Evolutionary conservation across 2,329 filamentous ascomycete genomes (phyloP).

Genomic region (Colletotrichum chlorophyti): DNA sequence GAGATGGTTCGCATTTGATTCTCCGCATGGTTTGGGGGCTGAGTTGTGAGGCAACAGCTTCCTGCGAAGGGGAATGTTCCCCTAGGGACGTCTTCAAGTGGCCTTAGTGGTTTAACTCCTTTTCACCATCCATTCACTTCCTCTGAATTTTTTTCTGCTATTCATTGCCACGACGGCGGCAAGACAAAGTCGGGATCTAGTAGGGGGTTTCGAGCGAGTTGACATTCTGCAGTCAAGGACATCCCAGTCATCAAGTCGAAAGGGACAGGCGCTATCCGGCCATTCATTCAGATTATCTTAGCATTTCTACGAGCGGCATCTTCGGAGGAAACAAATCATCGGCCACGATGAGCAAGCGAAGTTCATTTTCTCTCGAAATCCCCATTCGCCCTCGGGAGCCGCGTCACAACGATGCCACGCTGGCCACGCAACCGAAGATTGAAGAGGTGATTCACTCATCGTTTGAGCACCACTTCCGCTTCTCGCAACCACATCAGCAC

Average conservation of each 20-base stretch:
- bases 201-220: background rate
- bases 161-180: background rate
- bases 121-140: too few species aligned
- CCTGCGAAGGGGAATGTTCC: constrained; percentile 4
- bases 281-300: background rate
- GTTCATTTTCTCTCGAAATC: constrained; percentile 17
- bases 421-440: constrained; percentile 7
- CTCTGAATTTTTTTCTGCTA: too few species aligned
- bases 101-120: too few species aligned
- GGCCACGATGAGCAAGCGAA: constrained; percentile 7
- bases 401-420: constrained; percentile 20
- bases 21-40: constrained; percentile 24
- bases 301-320: background rate
- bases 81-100: background rate
- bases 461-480: constrained; percentile 17
- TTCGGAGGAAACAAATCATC: background rate
- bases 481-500: constrained; percentile 8
- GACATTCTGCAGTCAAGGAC: background rate
- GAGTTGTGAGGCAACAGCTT: constrained; percentile 17
- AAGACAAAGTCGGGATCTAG: constrained; percentile 2
- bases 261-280: constrained; percentile 7
- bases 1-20: constrained; percentile 23
- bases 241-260: background rate
- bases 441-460: constrained; percentile 13
- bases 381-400: constrained; percentile 26